A percentile compares a stretch with the other conserved stretches of the same genome.
Evolutionary conservation across 192 early-diverging fungal genomes (phyloP).

Genomic region (Funneliformis geosporum): DNA sequence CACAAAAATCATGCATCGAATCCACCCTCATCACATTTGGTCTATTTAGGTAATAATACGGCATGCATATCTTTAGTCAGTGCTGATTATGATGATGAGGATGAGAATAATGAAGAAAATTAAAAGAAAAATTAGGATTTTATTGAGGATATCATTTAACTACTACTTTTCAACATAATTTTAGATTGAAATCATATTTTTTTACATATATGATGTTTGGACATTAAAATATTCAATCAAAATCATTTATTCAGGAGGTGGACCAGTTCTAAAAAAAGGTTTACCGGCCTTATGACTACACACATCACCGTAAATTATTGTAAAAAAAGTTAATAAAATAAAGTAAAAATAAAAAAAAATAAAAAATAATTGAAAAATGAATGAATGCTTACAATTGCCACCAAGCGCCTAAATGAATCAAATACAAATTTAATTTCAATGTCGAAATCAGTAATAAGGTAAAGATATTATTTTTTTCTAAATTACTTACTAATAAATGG

Average conservation of each 20-base stretch:
- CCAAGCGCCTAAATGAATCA: neutral
- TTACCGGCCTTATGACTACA: slow-evolving; percentile 25
- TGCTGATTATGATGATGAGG: slow-evolving; percentile 16
- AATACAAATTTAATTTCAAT: neutral
- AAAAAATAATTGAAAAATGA: neutral
- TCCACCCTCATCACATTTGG: neutral
- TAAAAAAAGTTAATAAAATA: neutral
- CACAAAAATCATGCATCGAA: neutral
- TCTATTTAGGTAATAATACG: neutral
- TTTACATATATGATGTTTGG: neutral
- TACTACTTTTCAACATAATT: neutral
- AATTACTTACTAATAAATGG: slow-evolving; percentile 50
- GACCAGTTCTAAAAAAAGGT: slow-evolving; percentile 2
- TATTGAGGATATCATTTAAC: neutral
- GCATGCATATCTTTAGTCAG: slow-evolving; percentile 12
- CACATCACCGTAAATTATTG: neutral
- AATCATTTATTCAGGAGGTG: neutral
- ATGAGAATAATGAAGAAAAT: neutral
- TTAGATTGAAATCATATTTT: neutral
- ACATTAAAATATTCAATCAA: neutral
- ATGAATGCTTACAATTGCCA: slow-evolving; percentile 31
- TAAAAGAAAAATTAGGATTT: neutral
- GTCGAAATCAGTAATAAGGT: neutral
- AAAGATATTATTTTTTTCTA: neutral
- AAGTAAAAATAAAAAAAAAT: neutral